A percentile compares a stretch with the other conserved stretches of the same genome.
These are phyloP conservation scores for Flaveria trinervia DNA, from an alignment of 129 eudicot genomes.

Conservation along the genomic window DNA sequence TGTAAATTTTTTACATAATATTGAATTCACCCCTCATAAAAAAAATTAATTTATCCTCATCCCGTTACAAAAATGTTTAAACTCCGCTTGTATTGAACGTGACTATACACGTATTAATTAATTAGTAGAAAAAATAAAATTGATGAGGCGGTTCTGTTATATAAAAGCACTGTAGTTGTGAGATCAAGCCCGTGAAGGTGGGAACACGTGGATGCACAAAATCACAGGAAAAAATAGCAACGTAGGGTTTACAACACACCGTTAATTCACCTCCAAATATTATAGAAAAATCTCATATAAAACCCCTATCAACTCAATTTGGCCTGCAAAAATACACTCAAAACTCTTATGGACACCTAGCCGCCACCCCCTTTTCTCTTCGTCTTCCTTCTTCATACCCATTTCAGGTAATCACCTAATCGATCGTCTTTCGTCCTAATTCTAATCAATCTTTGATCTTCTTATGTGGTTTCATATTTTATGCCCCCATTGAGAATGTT, in stretches of 20 bases:
- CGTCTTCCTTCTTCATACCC: neutral
- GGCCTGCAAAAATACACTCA: constrained; percentile 30
- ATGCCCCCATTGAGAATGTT: constrained; percentile 19
- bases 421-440: constrained; percentile 9
- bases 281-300: constrained; percentile 29
- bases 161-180: constrained; percentile 10
- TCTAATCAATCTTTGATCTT: neutral
- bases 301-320: constrained; percentile 27
- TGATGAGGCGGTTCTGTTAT: too few species aligned
- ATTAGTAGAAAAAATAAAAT: too few species aligned
- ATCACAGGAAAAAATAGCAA: constrained; percentile 18
- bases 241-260: constrained; percentile 28
- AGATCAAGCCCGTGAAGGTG: constrained; percentile 42
- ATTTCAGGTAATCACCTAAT: constrained; percentile 38
- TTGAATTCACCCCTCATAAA: too few species aligned
- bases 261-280: neutral
- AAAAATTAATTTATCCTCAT: too few species aligned
- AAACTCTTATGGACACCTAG: constrained; percentile 27
- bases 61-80: too few species aligned
- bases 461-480: neutral
- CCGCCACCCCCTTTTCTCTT: constrained; percentile 42
- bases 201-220: constrained; percentile 47
- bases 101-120: too few species aligned
- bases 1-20: too few species aligned
- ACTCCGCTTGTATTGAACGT: too few species aligned